Conservation (phyloP, 1,139 yeast species). For the Diutina sp. region DNA sequence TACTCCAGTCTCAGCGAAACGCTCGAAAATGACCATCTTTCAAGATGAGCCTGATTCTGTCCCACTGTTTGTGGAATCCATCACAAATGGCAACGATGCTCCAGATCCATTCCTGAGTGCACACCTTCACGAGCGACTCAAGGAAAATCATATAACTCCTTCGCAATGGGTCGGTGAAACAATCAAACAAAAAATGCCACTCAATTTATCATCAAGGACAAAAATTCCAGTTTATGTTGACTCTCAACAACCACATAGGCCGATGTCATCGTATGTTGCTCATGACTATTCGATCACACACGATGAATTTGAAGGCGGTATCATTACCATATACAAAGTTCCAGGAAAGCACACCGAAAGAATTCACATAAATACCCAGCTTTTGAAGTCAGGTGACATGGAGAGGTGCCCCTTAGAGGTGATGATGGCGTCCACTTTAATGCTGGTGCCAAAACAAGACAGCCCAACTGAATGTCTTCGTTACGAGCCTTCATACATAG, state of each 20-base stretch:
- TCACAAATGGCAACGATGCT: slow-evolving; percentile 7
- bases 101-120: slow-evolving; percentile 34
- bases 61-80: neutral
- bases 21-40: slow-evolving; percentile 14
- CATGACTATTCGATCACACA: neutral
- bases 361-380: slow-evolving; percentile 47
- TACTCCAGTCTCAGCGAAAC: neutral
- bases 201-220: neutral
- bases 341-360: slow-evolving; percentile 56
- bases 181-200: slow-evolving; percentile 21
- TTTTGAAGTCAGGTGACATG: slow-evolving; percentile 31
- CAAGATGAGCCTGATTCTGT: slow-evolving; percentile 13
- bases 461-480: neutral
- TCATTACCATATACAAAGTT: slow-evolving; percentile 32
- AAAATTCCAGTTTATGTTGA: neutral
- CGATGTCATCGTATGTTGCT: neutral
- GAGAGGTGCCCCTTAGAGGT: slow-evolving; percentile 52
- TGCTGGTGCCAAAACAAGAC: neutral
- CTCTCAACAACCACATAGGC: neutral
- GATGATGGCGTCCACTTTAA: slow-evolving; percentile 27
- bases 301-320: slow-evolving; percentile 12
- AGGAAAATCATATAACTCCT: slow-evolving; percentile 52
- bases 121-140: slow-evolving; percentile 9
- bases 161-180: slow-evolving; percentile 61
- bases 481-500: slow-evolving; percentile 3